Conservation (phyloP, 1,139 yeast genomes). For the Yamadazyma pseudoaaseri region DNA sequence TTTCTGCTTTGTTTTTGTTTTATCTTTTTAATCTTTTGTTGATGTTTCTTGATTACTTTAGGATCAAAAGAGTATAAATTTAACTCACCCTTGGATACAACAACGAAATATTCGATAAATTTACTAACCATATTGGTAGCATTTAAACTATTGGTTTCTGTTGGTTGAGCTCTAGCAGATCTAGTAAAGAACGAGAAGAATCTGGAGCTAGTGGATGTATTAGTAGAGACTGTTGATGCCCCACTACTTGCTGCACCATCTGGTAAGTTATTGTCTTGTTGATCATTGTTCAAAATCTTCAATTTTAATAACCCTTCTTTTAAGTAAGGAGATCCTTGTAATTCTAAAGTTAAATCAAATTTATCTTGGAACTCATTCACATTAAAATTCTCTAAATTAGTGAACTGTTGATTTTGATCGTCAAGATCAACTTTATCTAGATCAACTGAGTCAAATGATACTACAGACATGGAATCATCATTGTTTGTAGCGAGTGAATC, state of each 20-base stretch:
- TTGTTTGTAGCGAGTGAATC: conserved; percentile 16
- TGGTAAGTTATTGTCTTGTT: conserved; percentile 29
- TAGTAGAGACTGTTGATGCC: conserved; percentile 23
- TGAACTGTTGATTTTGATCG: conserved; percentile 10
- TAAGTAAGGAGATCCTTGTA: conserved; percentile 75
- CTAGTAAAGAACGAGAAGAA: conserved; percentile 23
- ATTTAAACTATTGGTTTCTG: conserved; percentile 10
- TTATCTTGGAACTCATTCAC: conserved; percentile 48
- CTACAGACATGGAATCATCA: conserved; percentile 40
- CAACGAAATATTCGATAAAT: conserved; percentile 52
- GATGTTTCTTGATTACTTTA: conserved; percentile 42
- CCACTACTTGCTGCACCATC: conserved; percentile 21
- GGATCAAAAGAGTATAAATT: conserved; percentile 53
- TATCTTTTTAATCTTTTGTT: conserved; percentile 29
- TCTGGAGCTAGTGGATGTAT: conserved; percentile 18
- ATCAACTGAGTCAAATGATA: conserved; percentile 36
- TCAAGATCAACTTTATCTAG: conserved; percentile 19
- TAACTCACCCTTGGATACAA: conserved; percentile 57
- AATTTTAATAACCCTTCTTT: conserved; percentile 70
- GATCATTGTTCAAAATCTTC: conserved; percentile 44
- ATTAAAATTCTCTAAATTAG: conserved; percentile 36
- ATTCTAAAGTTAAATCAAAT: conserved; percentile 59
- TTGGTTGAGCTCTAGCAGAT: conserved; percentile 7
- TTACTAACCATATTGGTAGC: conserved; percentile 18
- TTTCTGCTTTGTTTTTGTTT: conserved; percentile 23